Percentiles rank a stretch among this genome's conserved stretches.
phyloP scores from a whole-genome alignment of 2,329 filamentous ascomycete species.

The Trichoderma sp. region DNA sequence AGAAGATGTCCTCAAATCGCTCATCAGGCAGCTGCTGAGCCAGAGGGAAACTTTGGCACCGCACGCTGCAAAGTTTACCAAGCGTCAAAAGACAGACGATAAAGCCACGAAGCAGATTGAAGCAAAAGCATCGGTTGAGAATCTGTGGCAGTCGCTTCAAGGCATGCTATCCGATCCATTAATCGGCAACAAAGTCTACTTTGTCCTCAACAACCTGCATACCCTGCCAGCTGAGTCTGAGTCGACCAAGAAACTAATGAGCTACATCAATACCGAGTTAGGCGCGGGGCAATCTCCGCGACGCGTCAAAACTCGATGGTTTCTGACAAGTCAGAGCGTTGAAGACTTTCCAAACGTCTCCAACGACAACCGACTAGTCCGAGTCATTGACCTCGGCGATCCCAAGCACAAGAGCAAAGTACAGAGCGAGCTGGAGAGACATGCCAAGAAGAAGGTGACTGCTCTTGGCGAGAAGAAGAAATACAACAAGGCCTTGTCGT shows the following conservation, averaged over 20 bases:
- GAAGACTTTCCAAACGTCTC: conserved; percentile 35
- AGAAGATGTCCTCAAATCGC: conserved; percentile 45
- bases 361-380: conserved; percentile 32
- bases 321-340: conserved; percentile 43
- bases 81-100: conserved; percentile 31
- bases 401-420: conserved; percentile 42
- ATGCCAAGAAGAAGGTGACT: conserved; percentile 37
- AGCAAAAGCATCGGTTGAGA: conserved; percentile 40
- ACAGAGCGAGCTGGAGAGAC: conserved; percentile 39
- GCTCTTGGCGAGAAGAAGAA: conserved; percentile 40
- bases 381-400: conserved; percentile 42
- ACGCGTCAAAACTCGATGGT: conserved; percentile 39
- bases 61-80: conserved; percentile 41
- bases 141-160: conserved; percentile 45
- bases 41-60: conserved; percentile 38
- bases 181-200: conserved; percentile 36
- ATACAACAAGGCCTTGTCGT: conserved; percentile 46
- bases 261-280: conserved; percentile 29
- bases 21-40: conserved; percentile 43
- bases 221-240: conserved; percentile 38
- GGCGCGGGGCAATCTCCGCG: conserved; percentile 33
- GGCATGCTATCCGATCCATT: conserved; percentile 44
- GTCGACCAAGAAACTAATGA: conserved; percentile 40
- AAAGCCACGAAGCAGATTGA: conserved; percentile 28
- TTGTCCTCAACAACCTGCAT: conserved; percentile 47